Base-by-base conservation (phyloP, 1,284 basidiomycete species). In the Leccinum solheimii region DNA sequence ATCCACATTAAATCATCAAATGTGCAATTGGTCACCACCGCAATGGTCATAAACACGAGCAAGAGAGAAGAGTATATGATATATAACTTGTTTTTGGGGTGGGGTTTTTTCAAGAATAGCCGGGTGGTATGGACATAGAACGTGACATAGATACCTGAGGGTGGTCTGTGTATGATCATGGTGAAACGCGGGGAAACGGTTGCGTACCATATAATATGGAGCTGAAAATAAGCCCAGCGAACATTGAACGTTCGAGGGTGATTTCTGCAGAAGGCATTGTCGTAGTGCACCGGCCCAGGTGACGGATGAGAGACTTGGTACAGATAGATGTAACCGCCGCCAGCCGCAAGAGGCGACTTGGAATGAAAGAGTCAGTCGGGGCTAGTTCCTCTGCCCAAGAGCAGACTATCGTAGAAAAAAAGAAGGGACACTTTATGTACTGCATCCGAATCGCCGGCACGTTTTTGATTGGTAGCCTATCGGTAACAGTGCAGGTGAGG, bases 1-100 rank as follows among this genome's bases (percentile, higher is more conserved):
- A 59, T 61, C 59, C 59, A 60, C 36, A 53, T 38, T 2, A 59
- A 45, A 48, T 61, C 57, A 16, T 32, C 59, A 10, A 61, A 19
- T 26, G 57, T 38, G 30, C 23, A 59, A 48, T 61, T 60, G 40
- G 59, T 59, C 16, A 19, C 57, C 49, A 38, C 13, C 1, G 59
- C 38, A 6, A 61, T 61, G 11, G 57, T 60, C 57, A 61, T 16
- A 11, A 61, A 38, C 16, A 61, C 1, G 1, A 59, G 11, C 40
- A 61, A 38, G 16, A 61, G 1, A 30, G 59, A 53, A 36, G 59
- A 61, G 30, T 61, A 61, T 30, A 48, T 13, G 1, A 59, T 16
- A 32, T 61, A 61, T 23, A 61, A 59, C 19, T 30, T 53, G 30
- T 34, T 26, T 38, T 27, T 51, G 36, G 49, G 30, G 21, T 16